Evolutionary conservation across 1,284 basidiomycete genomes (phyloP).

Genomic region (Fomitopsis schrenkii): DNA sequence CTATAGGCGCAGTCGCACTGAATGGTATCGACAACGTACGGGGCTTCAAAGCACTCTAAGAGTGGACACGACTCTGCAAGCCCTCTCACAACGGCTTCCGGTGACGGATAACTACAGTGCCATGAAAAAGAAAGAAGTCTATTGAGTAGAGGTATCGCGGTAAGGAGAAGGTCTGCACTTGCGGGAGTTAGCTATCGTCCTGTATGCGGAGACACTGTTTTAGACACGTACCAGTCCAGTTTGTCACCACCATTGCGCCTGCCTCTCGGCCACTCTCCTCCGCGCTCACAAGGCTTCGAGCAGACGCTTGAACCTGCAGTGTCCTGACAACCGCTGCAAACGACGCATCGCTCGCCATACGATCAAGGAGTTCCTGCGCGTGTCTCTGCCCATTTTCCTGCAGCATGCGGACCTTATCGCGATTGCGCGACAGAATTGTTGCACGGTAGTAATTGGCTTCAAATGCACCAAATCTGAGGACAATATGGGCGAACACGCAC

Average conservation of each 20-base stretch:
- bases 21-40: background rate
- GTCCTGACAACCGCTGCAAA: background rate
- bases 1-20: too few relatives aligned
- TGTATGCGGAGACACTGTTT: too few relatives aligned
- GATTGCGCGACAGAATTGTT: background rate
- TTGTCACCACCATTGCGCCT: background rate
- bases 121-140: background rate
- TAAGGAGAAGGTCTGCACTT: background rate
- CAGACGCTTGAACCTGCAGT: background rate
- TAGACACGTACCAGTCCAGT: background rate
- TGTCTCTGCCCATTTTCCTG: background rate
- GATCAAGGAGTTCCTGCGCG: background rate
- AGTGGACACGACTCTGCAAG: background rate
- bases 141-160: background rate
- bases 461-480: background rate
- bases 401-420: background rate
- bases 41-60: background rate
- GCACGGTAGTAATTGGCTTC: background rate
- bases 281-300: too few relatives aligned
- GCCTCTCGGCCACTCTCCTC: background rate
- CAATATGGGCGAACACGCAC: background rate
- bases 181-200: background rate
- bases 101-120: background rate
- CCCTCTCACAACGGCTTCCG: background rate
- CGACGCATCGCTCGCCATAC: background rate